Percentiles rank a stretch among this genome's conserved stretches.
phyloP scores from a whole-genome alignment of 2,329 filamentous ascomycete genomes.

The Coleophoma crateriformis region DNA sequence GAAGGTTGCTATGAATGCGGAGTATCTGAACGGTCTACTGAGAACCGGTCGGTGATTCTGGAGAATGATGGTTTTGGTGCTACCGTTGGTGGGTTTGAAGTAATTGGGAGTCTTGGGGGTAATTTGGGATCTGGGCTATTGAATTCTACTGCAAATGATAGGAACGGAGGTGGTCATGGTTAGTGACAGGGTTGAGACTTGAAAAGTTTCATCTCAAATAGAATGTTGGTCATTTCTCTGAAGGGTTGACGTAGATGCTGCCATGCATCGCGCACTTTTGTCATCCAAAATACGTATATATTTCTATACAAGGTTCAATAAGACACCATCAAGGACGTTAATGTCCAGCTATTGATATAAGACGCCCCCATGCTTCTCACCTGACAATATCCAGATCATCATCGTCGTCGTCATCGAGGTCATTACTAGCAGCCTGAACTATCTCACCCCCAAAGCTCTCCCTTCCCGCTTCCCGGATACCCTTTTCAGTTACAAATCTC shows the following conservation, averaged over 20 bases:
- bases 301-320: too few relatives aligned
- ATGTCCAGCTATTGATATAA: too few relatives aligned
- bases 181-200: too few relatives aligned
- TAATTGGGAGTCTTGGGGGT: slow-evolving; percentile 16
- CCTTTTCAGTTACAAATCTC: slow-evolving; percentile 72
- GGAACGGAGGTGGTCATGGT: too few relatives aligned
- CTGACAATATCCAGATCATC: slow-evolving; percentile 26
- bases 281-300: too few relatives aligned
- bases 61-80: slow-evolving; percentile 31
- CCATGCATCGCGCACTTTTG: too few relatives aligned
- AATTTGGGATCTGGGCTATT: neutral
- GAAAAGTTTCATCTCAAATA: too few relatives aligned
- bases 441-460: slow-evolving; percentile 62
- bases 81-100: slow-evolving; percentile 44
- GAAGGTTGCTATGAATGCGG: slow-evolving; percentile 29
- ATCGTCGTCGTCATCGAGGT: slow-evolving; percentile 23
- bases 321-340: too few relatives aligned
- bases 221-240: too few relatives aligned
- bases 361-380: slow-evolving; percentile 4
- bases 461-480: slow-evolving; percentile 70
- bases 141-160: too few relatives aligned
- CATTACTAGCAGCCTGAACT: slow-evolving; percentile 11
- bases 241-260: too few relatives aligned
- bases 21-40: neutral
- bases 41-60: neutral